Evolutionary conservation across 2,329 filamentous ascomycete genomes (phyloP).

Genomic region (Nectriaceae sp.): DNA sequence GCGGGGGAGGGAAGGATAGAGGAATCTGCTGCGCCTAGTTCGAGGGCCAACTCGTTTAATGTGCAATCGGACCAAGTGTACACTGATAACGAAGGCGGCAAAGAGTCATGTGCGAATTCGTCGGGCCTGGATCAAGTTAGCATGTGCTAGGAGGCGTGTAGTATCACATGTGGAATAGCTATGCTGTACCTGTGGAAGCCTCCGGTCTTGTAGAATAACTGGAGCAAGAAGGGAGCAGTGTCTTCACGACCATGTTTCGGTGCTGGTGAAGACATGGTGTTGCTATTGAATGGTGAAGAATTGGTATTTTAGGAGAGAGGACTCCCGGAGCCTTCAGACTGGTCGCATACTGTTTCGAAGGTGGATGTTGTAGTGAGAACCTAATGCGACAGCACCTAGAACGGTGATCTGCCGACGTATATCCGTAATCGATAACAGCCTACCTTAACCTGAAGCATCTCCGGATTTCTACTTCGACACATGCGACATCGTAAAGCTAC

Average conservation of each 20-base stretch:
- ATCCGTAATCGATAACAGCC: constrained; percentile 24
- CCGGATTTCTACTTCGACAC: neutral
- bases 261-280: constrained; percentile 19
- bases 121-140: constrained; percentile 54
- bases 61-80: constrained; percentile 87
- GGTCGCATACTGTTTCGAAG: constrained; percentile 1
- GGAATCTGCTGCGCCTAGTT: constrained; percentile 68
- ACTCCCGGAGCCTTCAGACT: neutral
- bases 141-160: neutral
- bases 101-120: constrained; percentile 63
- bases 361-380: constrained; percentile 1
- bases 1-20: constrained; percentile 70
- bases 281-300: no score
- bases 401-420: constrained; percentile 24
- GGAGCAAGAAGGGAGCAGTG: constrained; percentile 82
- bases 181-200: constrained; percentile 66
- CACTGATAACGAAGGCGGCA: constrained; percentile 72
- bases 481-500: neutral
- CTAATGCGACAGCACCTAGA: constrained; percentile 4
- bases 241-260: constrained; percentile 61
- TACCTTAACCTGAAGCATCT: neutral
- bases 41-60: constrained; percentile 76
- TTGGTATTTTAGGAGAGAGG: no score
- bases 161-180: constrained; percentile 1
- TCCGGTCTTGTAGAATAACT: constrained; percentile 78